Evolutionary conservation across 1,139 yeast species (phyloP).

Genomic region (Pichia sp.): DNA sequence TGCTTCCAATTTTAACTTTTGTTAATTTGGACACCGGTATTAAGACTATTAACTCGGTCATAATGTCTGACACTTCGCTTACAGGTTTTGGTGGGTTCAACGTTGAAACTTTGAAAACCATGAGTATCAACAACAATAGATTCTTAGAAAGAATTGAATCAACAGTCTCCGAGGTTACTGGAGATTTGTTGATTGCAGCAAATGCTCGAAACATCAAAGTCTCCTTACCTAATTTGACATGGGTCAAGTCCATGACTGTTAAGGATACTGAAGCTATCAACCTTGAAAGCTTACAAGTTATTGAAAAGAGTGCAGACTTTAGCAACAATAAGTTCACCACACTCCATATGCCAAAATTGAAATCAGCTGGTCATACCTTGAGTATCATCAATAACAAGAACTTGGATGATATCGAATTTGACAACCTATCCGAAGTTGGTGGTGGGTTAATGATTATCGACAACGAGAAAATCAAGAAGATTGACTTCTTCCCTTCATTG

Average conservation of each 20-base stretch:
- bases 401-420: slow-evolving; percentile 45
- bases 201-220: slow-evolving; percentile 57
- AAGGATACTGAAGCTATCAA: slow-evolving; percentile 52
- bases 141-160: slow-evolving; percentile 57
- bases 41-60: slow-evolving; percentile 46
- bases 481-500: slow-evolving; percentile 56
- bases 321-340: slow-evolving; percentile 56
- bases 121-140: slow-evolving; percentile 69
- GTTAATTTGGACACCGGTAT: slow-evolving; percentile 51
- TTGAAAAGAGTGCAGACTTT: slow-evolving; percentile 55
- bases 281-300: slow-evolving; percentile 44
- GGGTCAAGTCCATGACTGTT: slow-evolving; percentile 57
- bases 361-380: slow-evolving; percentile 61
- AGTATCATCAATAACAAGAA: slow-evolving; percentile 53
- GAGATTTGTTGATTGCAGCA: slow-evolving; percentile 57
- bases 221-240: slow-evolving; percentile 51
- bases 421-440: slow-evolving; percentile 53
- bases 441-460: slow-evolving; percentile 71
- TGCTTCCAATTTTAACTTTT: slow-evolving; percentile 64
- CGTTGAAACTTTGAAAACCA: slow-evolving; percentile 45
- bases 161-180: slow-evolving; percentile 48
- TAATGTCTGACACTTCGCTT: slow-evolving; percentile 67
- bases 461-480: slow-evolving; percentile 47
- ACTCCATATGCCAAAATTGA: slow-evolving; percentile 51
- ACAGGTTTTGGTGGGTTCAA: slow-evolving; percentile 58